Evolutionary conservation across 768 basidiomycete genomes (phyloP), one percentile per base, ranked within the genome.

Genomic region (Mrakia hoshinonis): DNA sequence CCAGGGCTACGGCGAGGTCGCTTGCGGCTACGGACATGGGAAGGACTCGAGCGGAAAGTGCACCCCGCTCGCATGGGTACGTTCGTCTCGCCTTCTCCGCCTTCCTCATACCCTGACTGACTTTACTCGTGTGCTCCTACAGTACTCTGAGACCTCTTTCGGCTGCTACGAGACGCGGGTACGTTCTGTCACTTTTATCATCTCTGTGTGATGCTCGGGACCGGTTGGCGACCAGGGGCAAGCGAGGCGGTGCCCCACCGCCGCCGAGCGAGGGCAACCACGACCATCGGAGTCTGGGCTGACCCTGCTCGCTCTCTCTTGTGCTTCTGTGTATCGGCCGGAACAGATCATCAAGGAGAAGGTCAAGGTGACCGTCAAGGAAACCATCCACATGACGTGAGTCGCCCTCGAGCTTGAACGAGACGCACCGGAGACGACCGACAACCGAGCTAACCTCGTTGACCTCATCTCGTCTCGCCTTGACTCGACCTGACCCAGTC

Each of bases 161-260:
- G 58, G 58, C 0, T 61, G 58, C 58, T 61, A 61, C 58, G 58
- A 61, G 58, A 61, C 58, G 34, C 58, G 34, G 58, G 58, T 61
- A 31, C 34, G 58, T 34, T 4, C 20, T 10, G n/a, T 12, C 52
- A 7, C n/a, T 10, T 3, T 31, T 52, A 22, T 55, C 54, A 31
- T 58, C n/a, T 34, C n/a, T n/a, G n/a, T n/a, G n/a, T 58, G 11
- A 20, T 5, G 26, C n/a, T 31, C 54, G 58, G 26, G 29, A 51
- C 9, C 6, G 24, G 49, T 2, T 55, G 24, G 26, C 3, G 24
- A 11, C 3, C n/a, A n/a, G n/a, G n/a, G n/a, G n/a, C n/a, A n/a
- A n/a, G n/a, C n/a, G n/a, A n/a, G n/a, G n/a, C n/a, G n/a, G n/a
- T n/a, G n/a, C n/a, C n/a, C n/a, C n/a, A n/a, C n/a, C n/a, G n/a